Percentiles rank a stretch among this genome's conserved stretches.
Conservation (phyloP, 2,329 filamentous ascomycete genomes). For the Aotearoamyces nothofagi region DNA sequence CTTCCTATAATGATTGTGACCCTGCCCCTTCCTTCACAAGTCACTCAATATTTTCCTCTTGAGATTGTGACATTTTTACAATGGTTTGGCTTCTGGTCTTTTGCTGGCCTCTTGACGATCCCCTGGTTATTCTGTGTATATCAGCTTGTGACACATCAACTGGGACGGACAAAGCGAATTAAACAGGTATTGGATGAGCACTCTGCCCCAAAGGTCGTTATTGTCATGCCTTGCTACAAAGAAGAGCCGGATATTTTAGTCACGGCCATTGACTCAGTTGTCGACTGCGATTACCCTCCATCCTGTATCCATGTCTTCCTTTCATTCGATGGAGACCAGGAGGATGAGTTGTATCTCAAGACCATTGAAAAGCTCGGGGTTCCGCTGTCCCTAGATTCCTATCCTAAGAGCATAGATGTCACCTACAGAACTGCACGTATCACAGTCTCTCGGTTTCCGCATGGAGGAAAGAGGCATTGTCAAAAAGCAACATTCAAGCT, state of each 20-base stretch:
- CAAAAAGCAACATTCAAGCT: conserved; percentile 88
- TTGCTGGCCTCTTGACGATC: conserved; percentile 68
- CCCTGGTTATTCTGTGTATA: conserved; percentile 93
- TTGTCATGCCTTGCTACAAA: conserved; percentile 95
- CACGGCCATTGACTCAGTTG: conserved; percentile 78
- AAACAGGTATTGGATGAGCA: conserved; percentile 72
- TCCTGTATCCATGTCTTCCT: conserved; percentile 90
- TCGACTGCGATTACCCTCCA: conserved; percentile 85
- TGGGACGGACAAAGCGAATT: conserved; percentile 69
- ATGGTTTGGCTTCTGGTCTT: conserved; percentile 94
- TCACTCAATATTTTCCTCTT: conserved; percentile 59
- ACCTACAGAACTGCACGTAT: conserved; percentile 69
- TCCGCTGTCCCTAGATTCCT: conserved; percentile 57
- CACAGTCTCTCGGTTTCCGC: conserved; percentile 81
- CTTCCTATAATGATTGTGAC: conserved; percentile 91
- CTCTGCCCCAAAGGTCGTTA: conserved; percentile 83
- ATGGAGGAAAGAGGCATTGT: conserved; percentile 86
- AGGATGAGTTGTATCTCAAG: conserved; percentile 78
- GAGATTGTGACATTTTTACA: conserved; percentile 59
- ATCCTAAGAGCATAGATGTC: conserved; percentile 84
- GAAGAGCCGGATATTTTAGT: conserved; percentile 75
- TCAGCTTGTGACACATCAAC: conserved; percentile 72
- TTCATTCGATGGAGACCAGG: conserved; percentile 82
- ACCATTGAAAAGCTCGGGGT: conserved; percentile 78
- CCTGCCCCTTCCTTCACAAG: conserved; percentile 59